Evolutionary conservation across 495 filamentous ascomycete species (phyloP), one percentile per base, ranked within the genome.

Genomic region (Penicillium verhagenii): DNA sequence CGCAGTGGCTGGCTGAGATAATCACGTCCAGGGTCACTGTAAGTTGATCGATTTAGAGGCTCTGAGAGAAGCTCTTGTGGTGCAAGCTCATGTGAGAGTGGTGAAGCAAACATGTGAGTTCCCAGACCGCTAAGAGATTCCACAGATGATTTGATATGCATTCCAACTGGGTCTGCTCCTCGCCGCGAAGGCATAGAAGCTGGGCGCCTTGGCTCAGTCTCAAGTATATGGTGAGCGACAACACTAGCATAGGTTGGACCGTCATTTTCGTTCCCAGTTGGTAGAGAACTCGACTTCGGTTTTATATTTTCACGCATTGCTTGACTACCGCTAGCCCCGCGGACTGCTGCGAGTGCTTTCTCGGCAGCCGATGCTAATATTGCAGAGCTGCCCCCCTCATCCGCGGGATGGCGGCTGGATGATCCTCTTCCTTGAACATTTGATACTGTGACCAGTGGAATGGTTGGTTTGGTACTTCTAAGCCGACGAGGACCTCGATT

Each of bases 261-360:
- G 16, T 4, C 24, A 25, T 68, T 74, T 47, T 70, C 65, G 51
- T 71, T 58, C 2, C 53, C 49, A 1, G 46, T 3, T 6, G 38
- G 40, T 5, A 52, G 21, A 39, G 52, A 20, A 21, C 14, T 48
- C 8, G 28, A 1, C 6, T 40, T 33, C n/a, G 35, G 28, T 18
- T 54, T 54, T 4, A 19, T 26, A 11, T 26, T 46, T 47, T 67
- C 56, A 37, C 51, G 29, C 26, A 55, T 54, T 18, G 56, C 31
- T 13, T 74, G 66, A 9, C 70, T 63, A 29, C 47, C 50, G 45
- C 69, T 79, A 10, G 59, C 63, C 13, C 67, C 57, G 20, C 76
- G 73, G 14, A 79, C 71, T 1, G 75, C 69, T 2, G 70, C 59
- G 4, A 81, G 60, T 4, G 72, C 68, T 43, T 53, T 58, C 31